A percentile compares a stretch with the other conserved stretches of the same genome.
These are phyloP conservation scores for Trichoderma koningiopsis DNA, from an alignment of 2,329 filamentous ascomycete genomes.

Conservation along the genomic window DNA sequence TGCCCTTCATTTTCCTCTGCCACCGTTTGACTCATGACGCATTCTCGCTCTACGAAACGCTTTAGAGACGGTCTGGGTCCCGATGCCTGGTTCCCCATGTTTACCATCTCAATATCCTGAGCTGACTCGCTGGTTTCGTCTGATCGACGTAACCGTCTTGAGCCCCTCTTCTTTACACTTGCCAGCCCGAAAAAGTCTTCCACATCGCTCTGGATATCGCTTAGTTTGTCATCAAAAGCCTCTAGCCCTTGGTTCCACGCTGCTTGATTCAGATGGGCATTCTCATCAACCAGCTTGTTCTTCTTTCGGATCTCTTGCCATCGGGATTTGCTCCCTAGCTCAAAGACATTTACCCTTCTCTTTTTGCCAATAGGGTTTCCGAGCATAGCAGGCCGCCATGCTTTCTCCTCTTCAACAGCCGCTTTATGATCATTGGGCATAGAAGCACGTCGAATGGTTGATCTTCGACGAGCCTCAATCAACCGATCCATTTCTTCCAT, in stretches of 20 bases:
- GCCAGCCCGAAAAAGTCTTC: slow-evolving; percentile 36
- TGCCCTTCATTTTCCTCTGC: slow-evolving; percentile 38
- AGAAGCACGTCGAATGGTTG: slow-evolving; percentile 49
- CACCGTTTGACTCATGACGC: slow-evolving; percentile 43
- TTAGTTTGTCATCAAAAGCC: slow-evolving; percentile 43
- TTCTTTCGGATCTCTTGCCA: slow-evolving; percentile 72
- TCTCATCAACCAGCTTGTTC: slow-evolving; percentile 58
- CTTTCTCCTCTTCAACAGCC: slow-evolving; percentile 53
- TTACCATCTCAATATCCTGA: slow-evolving; percentile 38
- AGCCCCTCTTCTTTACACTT: slow-evolving; percentile 33
- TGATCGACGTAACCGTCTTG: slow-evolving; percentile 33
- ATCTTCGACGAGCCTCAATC: slow-evolving; percentile 52
- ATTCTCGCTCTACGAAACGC: slow-evolving; percentile 38
- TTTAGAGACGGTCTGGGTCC: slow-evolving; percentile 26
- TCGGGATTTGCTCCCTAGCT: slow-evolving; percentile 66
- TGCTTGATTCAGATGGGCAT: slow-evolving; percentile 41
- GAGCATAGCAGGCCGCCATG: slow-evolving; percentile 71
- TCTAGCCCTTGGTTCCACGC: slow-evolving; percentile 42
- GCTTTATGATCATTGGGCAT: slow-evolving; percentile 44
- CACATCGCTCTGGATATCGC: slow-evolving; percentile 39
- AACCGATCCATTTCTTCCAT: slow-evolving; percentile 57
- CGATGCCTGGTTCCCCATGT: slow-evolving; percentile 29
- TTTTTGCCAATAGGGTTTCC: slow-evolving; percentile 70
- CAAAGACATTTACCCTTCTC: slow-evolving; percentile 70
- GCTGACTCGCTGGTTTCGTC: slow-evolving; percentile 36